Evolutionary conservation across 2,329 filamentous ascomycete species (phyloP), one percentile per base, ranked within the genome.

Genomic region (Ampelomyces quisqualis): DNA sequence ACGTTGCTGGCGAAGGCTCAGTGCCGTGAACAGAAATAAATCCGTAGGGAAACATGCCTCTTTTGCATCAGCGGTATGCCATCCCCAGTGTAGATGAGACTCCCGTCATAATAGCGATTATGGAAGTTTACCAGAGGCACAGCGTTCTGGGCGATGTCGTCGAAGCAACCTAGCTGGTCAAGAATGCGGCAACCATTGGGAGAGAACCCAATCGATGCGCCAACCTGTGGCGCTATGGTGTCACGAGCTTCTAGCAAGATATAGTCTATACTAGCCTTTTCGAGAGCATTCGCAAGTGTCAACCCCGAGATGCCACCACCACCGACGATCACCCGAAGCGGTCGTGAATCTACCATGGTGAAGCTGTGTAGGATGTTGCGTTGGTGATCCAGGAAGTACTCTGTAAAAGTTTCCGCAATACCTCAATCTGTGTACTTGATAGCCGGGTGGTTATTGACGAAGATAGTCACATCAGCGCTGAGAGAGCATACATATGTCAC

Each of bases 121-220:
- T 35, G 30, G 11, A 19, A 21, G 9, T 24, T 7, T 7, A 18
- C n/a, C 8, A 41, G 21, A 19, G 27, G 24, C 20, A 17, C 27
- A 18, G 29, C 38, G n/a, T 34, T 24, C n/a, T 28, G 26, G 13
- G 14, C 27, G 13, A 46, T 23, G 6, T 14, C 3, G 4, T 44
- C 31, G 17, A 33, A 45, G 23, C 29, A 42, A 8, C 49, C 53
- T 5, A 56, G 38, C 23, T 56, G 53, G 28, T 54, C 51, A 9
- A 56, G n/a, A 6, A 56, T 47, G 15, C 50, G 43, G 10, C 20
- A 20, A 5, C 48, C 48, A 31, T 54, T 51, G 8, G 53, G 41
- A 5, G 36, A 41, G 11, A 56, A 24, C 13, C 40, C 53, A 17
- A 56, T 49, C 14, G 43, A 49, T 2, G 53, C 53, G 7, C 53